Conservation (phyloP, 768 basidiomycete species). For the Cubamyces sp. region DNA sequence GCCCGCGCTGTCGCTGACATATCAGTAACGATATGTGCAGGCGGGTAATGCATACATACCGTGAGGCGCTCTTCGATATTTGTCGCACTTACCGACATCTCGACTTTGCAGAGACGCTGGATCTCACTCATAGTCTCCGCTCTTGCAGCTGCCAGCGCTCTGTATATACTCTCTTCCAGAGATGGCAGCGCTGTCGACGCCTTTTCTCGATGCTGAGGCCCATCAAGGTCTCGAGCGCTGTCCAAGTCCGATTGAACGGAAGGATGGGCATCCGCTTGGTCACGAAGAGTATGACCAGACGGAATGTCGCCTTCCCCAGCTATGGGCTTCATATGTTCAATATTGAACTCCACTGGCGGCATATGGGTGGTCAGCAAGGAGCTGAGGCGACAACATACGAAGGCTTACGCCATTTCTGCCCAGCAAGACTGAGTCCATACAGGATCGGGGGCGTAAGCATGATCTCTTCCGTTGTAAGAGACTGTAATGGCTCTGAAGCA, state of each 20-base stretch:
- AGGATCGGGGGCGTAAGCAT: slow-evolving; percentile 51
- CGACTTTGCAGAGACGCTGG: neutral
- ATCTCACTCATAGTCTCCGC: neutral
- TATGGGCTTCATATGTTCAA: neutral
- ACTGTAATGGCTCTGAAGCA: no score
- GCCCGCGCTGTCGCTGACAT: neutral
- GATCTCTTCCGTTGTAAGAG: neutral
- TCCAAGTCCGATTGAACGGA: no score
- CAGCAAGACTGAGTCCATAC: slow-evolving; percentile 58
- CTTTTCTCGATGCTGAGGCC: no score
- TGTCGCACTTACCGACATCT: neutral
- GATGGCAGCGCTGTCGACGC: neutral
- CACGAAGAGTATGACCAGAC: neutral
- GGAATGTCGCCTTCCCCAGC: neutral
- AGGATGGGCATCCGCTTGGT: no score
- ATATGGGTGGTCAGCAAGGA: neutral
- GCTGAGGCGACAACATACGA: slow-evolving; percentile 26
- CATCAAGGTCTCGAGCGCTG: no score
- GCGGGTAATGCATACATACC: neutral
- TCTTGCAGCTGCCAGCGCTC: neutral
- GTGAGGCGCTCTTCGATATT: neutral
- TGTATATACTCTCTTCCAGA: neutral
- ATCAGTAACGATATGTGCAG: neutral
- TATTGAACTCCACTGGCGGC: neutral
- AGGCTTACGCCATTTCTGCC: slow-evolving; percentile 53